Evolutionary conservation across 1,284 basidiomycete genomes (phyloP).

Genomic region (Ceratobasidium sp.): DNA sequence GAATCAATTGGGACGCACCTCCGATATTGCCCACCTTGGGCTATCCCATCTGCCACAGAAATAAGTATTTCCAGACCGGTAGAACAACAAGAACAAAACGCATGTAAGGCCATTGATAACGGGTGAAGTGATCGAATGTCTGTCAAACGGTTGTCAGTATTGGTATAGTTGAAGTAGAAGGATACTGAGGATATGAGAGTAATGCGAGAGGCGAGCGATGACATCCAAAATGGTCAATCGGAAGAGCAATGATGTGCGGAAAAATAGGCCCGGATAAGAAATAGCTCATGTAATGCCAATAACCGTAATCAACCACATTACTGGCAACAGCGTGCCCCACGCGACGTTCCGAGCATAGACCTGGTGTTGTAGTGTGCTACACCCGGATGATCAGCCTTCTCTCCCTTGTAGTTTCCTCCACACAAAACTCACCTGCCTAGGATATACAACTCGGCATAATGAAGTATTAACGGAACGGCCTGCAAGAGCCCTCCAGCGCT

Average conservation of each 20-base stretch:
- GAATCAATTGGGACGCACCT: slow-evolving; percentile 61
- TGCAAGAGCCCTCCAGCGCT: slow-evolving; percentile 70
- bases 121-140: slow-evolving; percentile 93
- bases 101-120: slow-evolving; percentile 93
- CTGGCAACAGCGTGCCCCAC: slow-evolving; percentile 88
- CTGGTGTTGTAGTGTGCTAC: slow-evolving; percentile 63
- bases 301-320: slow-evolving; percentile 50
- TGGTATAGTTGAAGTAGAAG: too few relatives aligned
- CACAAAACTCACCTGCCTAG: slow-evolving; percentile 61
- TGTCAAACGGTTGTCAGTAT: too few relatives aligned
- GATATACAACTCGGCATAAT: slow-evolving; percentile 73
- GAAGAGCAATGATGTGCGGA: too few relatives aligned
- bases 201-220: slow-evolving; percentile 53
- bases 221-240: background rate
- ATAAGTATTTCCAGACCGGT: slow-evolving; percentile 90
- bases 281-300: slow-evolving; percentile 50
- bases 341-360: slow-evolving; percentile 64
- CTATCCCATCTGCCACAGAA: slow-evolving; percentile 85
- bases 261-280: too few relatives aligned
- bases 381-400: too few relatives aligned
- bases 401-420: too few relatives aligned
- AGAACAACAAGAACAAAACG: slow-evolving; percentile 87
- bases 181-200: too few relatives aligned
- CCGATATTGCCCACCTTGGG: slow-evolving; percentile 83
- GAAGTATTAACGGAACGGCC: slow-evolving; percentile 71